A percentile compares a stretch with the other conserved stretches of the same genome.
phyloP scores from a whole-genome alignment of 2,329 filamentous ascomycete species.

The Karstenula rhodostoma region DNA sequence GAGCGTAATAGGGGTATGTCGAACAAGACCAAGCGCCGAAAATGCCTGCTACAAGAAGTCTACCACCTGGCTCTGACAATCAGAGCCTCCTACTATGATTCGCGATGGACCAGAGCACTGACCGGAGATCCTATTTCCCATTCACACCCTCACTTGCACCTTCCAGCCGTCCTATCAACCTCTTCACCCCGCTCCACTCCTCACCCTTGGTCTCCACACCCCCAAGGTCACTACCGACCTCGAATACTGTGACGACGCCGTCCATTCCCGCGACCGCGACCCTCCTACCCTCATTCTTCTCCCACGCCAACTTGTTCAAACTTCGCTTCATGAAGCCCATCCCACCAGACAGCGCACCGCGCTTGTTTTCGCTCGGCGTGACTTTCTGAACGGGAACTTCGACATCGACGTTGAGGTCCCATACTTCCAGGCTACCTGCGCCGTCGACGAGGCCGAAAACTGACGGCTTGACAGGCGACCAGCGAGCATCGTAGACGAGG shows the following conservation, averaged over 20 bases:
- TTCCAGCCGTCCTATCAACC: constrained; percentile 80
- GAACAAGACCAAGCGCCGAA: constrained; percentile 9
- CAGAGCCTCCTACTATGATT: not conserved
- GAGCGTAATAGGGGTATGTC: constrained; percentile 12
- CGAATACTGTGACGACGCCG: constrained; percentile 89
- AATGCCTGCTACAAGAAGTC: constrained; percentile 3
- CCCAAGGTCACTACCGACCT: constrained; percentile 82
- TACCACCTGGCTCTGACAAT: constrained; percentile 3
- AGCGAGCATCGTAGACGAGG: constrained; percentile 93
- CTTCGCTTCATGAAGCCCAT: constrained; percentile 78
- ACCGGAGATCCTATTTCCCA: constrained; percentile 24
- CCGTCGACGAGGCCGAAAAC: constrained; percentile 96
- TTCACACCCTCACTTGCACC: constrained; percentile 33
- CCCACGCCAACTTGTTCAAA: constrained; percentile 94
- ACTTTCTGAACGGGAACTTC: constrained; percentile 90
- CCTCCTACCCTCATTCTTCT: constrained; percentile 84
- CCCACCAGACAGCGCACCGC: constrained; percentile 49
- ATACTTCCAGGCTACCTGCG: constrained; percentile 89
- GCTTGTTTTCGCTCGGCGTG: constrained; percentile 66
- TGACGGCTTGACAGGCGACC: constrained; percentile 93
- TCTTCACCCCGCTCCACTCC: constrained; percentile 94
- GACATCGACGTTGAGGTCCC: constrained; percentile 91
- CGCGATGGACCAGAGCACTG: not conserved
- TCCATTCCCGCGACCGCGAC: constrained; percentile 92
- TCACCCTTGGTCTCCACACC: constrained; percentile 88